Evolutionary conservation across 352 stramenopile species (phyloP).

Genomic region (Pseudoperonospora humuli): DNA sequence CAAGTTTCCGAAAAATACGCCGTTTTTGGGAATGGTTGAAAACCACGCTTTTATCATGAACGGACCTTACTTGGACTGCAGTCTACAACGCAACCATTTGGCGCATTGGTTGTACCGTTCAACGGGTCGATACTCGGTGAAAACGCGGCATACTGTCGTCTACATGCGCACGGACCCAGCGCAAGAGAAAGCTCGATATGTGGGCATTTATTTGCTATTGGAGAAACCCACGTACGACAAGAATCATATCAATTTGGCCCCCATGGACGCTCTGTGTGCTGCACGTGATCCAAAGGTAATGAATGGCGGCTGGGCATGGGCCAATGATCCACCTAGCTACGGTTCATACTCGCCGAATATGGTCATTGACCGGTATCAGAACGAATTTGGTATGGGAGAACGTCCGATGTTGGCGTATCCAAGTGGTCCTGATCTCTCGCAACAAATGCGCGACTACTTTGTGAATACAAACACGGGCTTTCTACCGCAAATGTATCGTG

Average conservation of each 20-base stretch:
- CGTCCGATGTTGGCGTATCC: slow-evolving; percentile 55
- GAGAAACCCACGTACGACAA: slow-evolving; percentile 71
- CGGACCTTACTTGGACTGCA: slow-evolving; percentile 64
- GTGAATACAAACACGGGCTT: slow-evolving; percentile 51
- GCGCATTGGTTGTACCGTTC: slow-evolving; percentile 68
- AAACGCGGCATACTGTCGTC: slow-evolving; percentile 53
- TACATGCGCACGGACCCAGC: slow-evolving; percentile 42
- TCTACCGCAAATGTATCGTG: slow-evolving; percentile 53
- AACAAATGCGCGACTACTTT: slow-evolving; percentile 72
- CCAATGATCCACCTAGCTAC: slow-evolving; percentile 62
- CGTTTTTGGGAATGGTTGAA: slow-evolving; percentile 51
- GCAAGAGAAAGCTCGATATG: slow-evolving; percentile 33
- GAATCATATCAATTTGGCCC: slow-evolving; percentile 55
- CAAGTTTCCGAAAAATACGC: slow-evolving; percentile 37
- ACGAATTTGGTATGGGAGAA: slow-evolving; percentile 72
- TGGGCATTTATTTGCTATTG: slow-evolving; percentile 62
- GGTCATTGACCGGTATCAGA: slow-evolving; percentile 71
- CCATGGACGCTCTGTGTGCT: slow-evolving; percentile 36
- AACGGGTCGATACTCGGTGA: slow-evolving; percentile 61
- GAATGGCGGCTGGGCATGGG: slow-evolving; percentile 69
- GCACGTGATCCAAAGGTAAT: slow-evolving; percentile 30
- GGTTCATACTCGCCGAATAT: slow-evolving; percentile 68
- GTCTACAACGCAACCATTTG: slow-evolving; percentile 68
- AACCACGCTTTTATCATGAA: slow-evolving; percentile 72
- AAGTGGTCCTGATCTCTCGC: slow-evolving; percentile 39